Conservation (phyloP, 768 basidiomycete species). For the Mycena vitilis region DNA sequence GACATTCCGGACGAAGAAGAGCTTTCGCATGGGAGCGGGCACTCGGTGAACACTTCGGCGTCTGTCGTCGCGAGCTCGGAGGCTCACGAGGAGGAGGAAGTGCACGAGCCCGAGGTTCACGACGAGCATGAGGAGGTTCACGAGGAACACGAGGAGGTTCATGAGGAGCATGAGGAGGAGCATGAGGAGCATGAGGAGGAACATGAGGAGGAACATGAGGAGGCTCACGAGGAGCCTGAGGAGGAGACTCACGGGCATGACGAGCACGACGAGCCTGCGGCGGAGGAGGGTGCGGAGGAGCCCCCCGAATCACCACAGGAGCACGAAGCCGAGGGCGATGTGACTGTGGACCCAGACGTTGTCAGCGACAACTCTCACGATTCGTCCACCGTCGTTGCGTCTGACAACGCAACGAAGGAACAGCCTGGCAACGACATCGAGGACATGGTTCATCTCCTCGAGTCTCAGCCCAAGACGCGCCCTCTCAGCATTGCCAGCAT, state of each 20-base stretch:
- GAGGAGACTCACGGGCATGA: constrained; percentile 35
- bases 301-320: constrained; percentile 42
- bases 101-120: constrained; percentile 39
- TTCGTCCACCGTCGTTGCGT: constrained; percentile 29
- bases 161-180: constrained; percentile 31
- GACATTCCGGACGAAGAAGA: constrained; percentile 34
- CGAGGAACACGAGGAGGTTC: constrained; percentile 24
- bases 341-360: constrained; percentile 21
- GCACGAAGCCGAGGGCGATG: constrained; percentile 35
- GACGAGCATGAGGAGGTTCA: constrained; percentile 25
- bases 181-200: constrained; percentile 40
- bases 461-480: constrained; percentile 56
- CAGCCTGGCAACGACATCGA: constrained; percentile 60
- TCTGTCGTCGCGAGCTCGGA: neutral
- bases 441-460: constrained; percentile 75
- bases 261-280: constrained; percentile 20
- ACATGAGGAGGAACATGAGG: constrained; percentile 41
- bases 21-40: constrained; percentile 27
- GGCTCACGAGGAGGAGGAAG: constrained; percentile 17
- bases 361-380: constrained; percentile 33
- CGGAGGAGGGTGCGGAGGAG: constrained; percentile 32
- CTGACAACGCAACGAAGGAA: constrained; percentile 32
- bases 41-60: constrained; percentile 5
- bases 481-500: constrained; percentile 60
- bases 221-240: constrained; percentile 19